phyloP scores from a whole-genome alignment of 179 eudicot species.

The Beta macrorhiza region DNA sequence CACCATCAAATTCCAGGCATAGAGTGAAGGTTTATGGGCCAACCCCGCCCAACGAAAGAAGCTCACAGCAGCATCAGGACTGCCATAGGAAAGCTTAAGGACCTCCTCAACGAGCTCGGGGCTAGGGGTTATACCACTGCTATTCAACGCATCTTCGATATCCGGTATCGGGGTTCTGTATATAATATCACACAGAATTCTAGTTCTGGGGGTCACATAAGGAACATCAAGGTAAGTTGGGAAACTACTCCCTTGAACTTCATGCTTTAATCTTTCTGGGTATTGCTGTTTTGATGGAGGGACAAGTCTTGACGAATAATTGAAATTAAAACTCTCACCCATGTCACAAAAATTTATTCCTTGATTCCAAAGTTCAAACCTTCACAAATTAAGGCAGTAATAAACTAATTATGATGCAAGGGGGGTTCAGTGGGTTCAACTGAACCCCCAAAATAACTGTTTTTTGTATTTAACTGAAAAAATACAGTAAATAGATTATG shows the following conservation, averaged over 20 bases:
- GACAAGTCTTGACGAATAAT: conserved; percentile 14
- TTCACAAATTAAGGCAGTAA: conserved; percentile 11
- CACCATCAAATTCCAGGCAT: conserved; percentile 76
- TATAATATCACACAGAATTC: conserved; percentile 59
- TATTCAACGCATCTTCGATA: conserved; percentile 41
- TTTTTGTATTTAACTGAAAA: too few relatives aligned
- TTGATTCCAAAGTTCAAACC: conserved; percentile 10
- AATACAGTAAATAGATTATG: too few relatives aligned
- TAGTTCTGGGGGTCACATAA: conserved; percentile 48
- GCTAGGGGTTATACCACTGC: conserved; percentile 47
- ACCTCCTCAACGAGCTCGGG: conserved; percentile 64
- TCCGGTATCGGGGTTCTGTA: conserved; percentile 33
- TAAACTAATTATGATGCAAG: neutral
- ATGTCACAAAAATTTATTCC: conserved; percentile 9
- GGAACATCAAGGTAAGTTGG: conserved; percentile 43
- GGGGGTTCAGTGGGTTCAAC: too few relatives aligned
- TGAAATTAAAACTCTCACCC: conserved; percentile 24
- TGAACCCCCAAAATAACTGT: too few relatives aligned
- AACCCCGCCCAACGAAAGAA: conserved; percentile 75
- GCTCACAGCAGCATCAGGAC: conserved; percentile 51
- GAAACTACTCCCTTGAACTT: conserved; percentile 24
- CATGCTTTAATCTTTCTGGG: conserved; percentile 16
- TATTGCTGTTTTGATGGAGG: conserved; percentile 24
- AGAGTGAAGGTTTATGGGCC: conserved; percentile 44
- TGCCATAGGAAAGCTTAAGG: conserved; percentile 57